phyloP scores from a whole-genome alignment of 768 basidiomycete species.

The Daedalea quercina region DNA sequence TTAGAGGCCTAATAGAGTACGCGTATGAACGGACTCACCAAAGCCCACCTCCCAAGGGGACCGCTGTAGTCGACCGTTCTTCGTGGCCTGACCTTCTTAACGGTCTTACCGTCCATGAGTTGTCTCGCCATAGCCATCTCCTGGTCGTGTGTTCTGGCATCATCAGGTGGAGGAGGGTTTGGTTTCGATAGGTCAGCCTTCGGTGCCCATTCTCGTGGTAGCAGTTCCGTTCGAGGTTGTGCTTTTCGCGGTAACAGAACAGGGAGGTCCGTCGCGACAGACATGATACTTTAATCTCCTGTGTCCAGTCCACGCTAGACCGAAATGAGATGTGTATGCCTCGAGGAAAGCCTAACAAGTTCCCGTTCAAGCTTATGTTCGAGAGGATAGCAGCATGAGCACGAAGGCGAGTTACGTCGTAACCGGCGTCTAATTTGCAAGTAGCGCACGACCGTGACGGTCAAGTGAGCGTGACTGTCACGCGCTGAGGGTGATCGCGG shows the following conservation, averaged over 20 bases:
- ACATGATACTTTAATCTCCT: not conserved
- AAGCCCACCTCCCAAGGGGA: constrained; percentile 75
- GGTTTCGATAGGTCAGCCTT: constrained; percentile 55
- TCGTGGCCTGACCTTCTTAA: constrained; percentile 89
- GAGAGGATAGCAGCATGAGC: too few relatives aligned
- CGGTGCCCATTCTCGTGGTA: constrained; percentile 71
- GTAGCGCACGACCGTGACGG: too few relatives aligned
- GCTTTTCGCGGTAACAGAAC: constrained; percentile 46
- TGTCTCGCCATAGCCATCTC: constrained; percentile 72
- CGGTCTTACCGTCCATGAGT: constrained; percentile 70
- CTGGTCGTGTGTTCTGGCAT: constrained; percentile 66
- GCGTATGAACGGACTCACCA: constrained; percentile 46
- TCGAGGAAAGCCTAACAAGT: too few relatives aligned
- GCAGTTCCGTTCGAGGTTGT: constrained; percentile 27
- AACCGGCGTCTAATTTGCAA: too few relatives aligned
- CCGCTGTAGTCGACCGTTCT: constrained; percentile 95
- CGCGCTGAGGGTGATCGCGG: too few relatives aligned
- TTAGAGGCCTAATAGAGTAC: not conserved
- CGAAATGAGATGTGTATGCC: too few relatives aligned
- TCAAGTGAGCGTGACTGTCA: not conserved
- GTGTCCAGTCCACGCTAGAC: too few relatives aligned
- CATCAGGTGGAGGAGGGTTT: constrained; percentile 81
- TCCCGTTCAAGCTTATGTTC: too few relatives aligned
- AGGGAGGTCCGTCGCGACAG: constrained; percentile 30
- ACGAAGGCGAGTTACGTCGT: too few relatives aligned